A percentile compares a stretch with the other conserved stretches of the same genome.
phyloP scores from a whole-genome alignment of 2,329 filamentous ascomycete genomes.

The Alternaria atra region DNA sequence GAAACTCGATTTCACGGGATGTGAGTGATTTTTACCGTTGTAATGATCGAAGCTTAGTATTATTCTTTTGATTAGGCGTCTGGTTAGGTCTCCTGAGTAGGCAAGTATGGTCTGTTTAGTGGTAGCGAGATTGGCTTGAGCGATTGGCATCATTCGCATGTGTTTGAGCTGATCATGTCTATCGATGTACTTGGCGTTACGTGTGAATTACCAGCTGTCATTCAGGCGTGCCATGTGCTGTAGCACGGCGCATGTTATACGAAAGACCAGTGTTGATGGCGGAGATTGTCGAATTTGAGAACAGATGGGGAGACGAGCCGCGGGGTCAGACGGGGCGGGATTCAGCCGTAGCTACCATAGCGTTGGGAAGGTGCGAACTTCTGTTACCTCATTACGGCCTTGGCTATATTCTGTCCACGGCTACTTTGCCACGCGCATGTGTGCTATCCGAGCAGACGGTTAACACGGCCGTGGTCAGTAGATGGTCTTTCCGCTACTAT shows the following conservation, averaged over 20 bases:
- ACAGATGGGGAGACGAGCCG: slow-evolving; percentile 5
- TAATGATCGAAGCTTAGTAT: neutral
- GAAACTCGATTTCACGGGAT: too few species aligned
- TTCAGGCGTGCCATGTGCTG: slow-evolving; percentile 1
- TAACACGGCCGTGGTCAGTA: neutral
- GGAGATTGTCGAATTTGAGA: slow-evolving; percentile 3
- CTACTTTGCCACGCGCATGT: neutral
- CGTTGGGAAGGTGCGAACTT: slow-evolving; percentile 7
- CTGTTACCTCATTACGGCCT: neutral
- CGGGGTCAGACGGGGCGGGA: slow-evolving; percentile 5
- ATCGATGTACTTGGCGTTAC: slow-evolving; percentile 1
- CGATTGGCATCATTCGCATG: neutral
- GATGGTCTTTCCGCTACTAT: neutral
- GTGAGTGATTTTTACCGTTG: too few species aligned
- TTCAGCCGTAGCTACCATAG: slow-evolving; percentile 5
- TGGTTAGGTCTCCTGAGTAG: too few species aligned
- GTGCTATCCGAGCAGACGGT: neutral
- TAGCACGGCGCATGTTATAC: neutral
- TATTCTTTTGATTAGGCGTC: too few species aligned
- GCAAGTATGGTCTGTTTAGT: too few species aligned
- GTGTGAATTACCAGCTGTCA: neutral
- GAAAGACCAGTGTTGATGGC: slow-evolving; percentile 2
- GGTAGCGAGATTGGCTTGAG: neutral
- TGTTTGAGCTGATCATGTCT: neutral
- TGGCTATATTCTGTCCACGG: neutral